Evolutionary conservation across 306 rosid species (phyloP).

Genomic region (Arachis hypogaea): DNA sequence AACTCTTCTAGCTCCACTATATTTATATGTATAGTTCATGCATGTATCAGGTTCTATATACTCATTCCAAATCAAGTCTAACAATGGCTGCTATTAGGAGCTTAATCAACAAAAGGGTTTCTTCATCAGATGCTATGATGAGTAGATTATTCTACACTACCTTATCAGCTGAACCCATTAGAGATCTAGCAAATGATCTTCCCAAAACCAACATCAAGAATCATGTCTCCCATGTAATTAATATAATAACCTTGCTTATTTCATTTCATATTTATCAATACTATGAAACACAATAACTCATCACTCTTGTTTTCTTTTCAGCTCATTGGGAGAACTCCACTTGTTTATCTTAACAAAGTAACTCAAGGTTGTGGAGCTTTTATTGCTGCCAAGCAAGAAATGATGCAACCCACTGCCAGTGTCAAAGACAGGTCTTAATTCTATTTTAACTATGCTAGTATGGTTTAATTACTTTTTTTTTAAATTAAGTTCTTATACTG

Average conservation of each 20-base stretch:
- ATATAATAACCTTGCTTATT: not conserved
- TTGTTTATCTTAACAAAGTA: constrained; percentile 91
- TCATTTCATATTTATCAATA: not conserved
- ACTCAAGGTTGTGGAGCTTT: constrained; percentile 92
- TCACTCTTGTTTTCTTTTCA: constrained; percentile 35
- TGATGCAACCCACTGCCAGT: constrained; percentile 97
- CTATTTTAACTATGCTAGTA: not conserved
- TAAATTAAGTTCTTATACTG: not conserved
- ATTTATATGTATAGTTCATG: too few species aligned
- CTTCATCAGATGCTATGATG: not conserved
- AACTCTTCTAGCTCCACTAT: too few species aligned
- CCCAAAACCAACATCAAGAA: constrained; percentile 76
- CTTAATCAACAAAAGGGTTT: not conserved
- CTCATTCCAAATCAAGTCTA: not conserved
- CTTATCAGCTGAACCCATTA: constrained; percentile 34
- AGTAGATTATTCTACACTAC: not conserved
- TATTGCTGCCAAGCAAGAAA: constrained; percentile 97
- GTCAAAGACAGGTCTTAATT: constrained; percentile 80
- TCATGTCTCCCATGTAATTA: constrained; percentile 66
- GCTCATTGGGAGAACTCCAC: constrained; percentile 91
- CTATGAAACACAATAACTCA: too few species aligned
- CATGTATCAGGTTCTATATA: too few species aligned
- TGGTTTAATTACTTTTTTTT: not conserved
- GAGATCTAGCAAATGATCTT: constrained; percentile 80
- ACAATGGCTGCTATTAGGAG: not conserved